Evolutionary conservation across 495 filamentous ascomycete genomes (phyloP).

Genomic region (Penicillium canescens): DNA sequence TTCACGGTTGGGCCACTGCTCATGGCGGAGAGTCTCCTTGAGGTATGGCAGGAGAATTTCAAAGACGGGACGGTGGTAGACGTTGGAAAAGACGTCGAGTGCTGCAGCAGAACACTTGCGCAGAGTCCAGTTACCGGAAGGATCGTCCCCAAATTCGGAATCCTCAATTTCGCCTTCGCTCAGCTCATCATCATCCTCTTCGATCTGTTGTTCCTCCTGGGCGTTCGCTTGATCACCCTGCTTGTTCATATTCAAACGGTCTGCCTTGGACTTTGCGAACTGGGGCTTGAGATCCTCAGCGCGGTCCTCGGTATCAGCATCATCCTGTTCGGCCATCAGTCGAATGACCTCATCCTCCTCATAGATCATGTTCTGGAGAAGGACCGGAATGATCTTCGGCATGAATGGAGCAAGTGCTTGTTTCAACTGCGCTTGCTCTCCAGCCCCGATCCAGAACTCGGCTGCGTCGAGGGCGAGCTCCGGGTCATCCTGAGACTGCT

Average conservation of each 20-base stretch:
- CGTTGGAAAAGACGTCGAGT: conserved; percentile 87
- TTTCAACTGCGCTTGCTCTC: conserved; percentile 80
- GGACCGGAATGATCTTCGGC: conserved; percentile 81
- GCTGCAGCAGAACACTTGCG: conserved; percentile 97
- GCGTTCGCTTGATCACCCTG: conserved; percentile 51
- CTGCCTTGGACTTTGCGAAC: conserved; percentile 77
- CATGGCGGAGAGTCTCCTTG: conserved; percentile 82
- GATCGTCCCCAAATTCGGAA: conserved; percentile 69
- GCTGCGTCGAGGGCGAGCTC: conserved; percentile 93
- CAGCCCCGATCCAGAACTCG: conserved; percentile 95
- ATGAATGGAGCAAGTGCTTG: conserved; percentile 73
- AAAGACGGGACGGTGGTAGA: conserved; percentile 87
- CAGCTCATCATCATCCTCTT: conserved; percentile 66
- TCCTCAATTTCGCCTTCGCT: conserved; percentile 90
- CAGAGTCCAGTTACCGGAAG: conserved; percentile 93
- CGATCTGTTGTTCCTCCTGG: conserved; percentile 35
- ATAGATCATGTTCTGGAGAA: conserved; percentile 96
- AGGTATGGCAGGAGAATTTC: conserved; percentile 89
- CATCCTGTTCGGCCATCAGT: conserved; percentile 78
- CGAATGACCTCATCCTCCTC: conserved; percentile 88
- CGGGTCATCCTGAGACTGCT: conserved; percentile 78
- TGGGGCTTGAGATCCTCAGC: conserved; percentile 90
- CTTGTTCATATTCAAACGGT: conserved; percentile 48
- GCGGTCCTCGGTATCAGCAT: conserved; percentile 89
- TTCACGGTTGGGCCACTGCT: conserved; percentile 90